Evolutionary conservation across 768 basidiomycete species (phyloP).

Genomic region (Naganishia vishniacii): DNA sequence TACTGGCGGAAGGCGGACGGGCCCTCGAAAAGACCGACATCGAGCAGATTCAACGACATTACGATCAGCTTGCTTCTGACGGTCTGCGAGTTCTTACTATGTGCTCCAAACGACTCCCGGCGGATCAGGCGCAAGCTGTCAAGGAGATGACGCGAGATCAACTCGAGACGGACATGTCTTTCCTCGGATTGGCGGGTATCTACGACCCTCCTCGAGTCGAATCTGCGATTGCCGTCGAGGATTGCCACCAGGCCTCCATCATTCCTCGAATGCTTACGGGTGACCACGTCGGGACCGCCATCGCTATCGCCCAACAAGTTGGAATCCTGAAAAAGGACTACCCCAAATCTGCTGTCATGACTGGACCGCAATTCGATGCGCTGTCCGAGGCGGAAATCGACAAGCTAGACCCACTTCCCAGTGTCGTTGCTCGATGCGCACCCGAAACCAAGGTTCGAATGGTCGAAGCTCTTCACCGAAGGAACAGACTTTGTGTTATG

Average conservation of each 20-base stretch:
- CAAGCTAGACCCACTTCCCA: constrained; percentile 52
- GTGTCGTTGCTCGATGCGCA: constrained; percentile 60
- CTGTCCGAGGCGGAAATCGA: constrained; percentile 58
- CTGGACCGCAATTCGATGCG: constrained; percentile 55
- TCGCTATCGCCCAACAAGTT: constrained; percentile 55
- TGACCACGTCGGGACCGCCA: constrained; percentile 56
- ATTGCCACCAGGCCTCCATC: constrained; percentile 56
- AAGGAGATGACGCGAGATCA: constrained; percentile 50
- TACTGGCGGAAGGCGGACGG: constrained; percentile 13
- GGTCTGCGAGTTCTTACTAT: constrained; percentile 50
- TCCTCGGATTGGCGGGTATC: constrained; percentile 57
- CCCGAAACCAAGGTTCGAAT: constrained; percentile 47
- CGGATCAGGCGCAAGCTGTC: constrained; percentile 41
- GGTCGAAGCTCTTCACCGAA: constrained; percentile 58
- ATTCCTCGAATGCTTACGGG: constrained; percentile 57
- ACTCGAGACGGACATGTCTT: constrained; percentile 54
- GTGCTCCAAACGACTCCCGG: constrained; percentile 48
- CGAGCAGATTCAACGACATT: constrained; percentile 20
- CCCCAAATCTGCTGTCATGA: constrained; percentile 45
- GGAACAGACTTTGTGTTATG: constrained; percentile 58
- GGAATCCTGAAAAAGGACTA: constrained; percentile 51
- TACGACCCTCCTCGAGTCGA: constrained; percentile 58
- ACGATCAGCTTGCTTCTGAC: constrained; percentile 48
- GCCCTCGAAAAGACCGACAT: not conserved
- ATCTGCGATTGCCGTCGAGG: constrained; percentile 54